phyloP scores from a whole-genome alignment of 371 early-diverging fungal genomes.

The Rhizopus arrhizus region DNA sequence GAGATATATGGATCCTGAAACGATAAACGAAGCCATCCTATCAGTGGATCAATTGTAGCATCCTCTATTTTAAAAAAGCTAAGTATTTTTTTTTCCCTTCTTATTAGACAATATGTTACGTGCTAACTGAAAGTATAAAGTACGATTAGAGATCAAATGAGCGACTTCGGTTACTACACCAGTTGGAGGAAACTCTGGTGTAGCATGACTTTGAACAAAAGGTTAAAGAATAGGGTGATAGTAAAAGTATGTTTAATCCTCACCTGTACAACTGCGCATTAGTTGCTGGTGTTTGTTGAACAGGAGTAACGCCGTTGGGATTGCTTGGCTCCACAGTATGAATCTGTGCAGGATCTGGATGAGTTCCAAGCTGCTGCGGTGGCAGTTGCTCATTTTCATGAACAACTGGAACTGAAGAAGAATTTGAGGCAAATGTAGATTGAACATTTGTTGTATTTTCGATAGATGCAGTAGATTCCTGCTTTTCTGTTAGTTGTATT shows the following conservation, averaged over 20 bases:
- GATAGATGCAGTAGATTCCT: not conserved
- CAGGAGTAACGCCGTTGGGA: not conserved
- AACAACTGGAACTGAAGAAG: too few species aligned
- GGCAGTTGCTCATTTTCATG: not conserved
- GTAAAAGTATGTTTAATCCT: not conserved
- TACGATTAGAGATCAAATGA: slow-evolving; percentile 46
- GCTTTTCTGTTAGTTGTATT: slow-evolving; percentile 1
- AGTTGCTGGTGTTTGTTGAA: slow-evolving; percentile 5
- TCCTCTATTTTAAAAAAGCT: slow-evolving; percentile 29
- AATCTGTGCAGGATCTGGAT: not conserved
- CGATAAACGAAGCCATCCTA: slow-evolving; percentile 48
- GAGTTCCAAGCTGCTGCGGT: not conserved
- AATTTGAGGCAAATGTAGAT: not conserved
- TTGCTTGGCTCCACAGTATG: not conserved
- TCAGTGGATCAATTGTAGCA: slow-evolving; percentile 54
- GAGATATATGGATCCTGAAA: slow-evolving; percentile 49
- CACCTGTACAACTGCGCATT: slow-evolving; percentile 15
- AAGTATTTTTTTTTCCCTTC: not conserved
- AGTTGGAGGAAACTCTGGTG: slow-evolving; percentile 16
- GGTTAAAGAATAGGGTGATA: not conserved
- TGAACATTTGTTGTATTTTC: slow-evolving; percentile 9
- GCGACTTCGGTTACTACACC: slow-evolving; percentile 49
- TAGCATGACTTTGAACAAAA: too few species aligned
- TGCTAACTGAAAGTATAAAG: slow-evolving; percentile 48
- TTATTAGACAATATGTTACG: slow-evolving; percentile 27